Evolutionary conservation across 2,329 filamentous ascomycete species (phyloP).

Genomic region (Lasiodiplodia citricola): DNA sequence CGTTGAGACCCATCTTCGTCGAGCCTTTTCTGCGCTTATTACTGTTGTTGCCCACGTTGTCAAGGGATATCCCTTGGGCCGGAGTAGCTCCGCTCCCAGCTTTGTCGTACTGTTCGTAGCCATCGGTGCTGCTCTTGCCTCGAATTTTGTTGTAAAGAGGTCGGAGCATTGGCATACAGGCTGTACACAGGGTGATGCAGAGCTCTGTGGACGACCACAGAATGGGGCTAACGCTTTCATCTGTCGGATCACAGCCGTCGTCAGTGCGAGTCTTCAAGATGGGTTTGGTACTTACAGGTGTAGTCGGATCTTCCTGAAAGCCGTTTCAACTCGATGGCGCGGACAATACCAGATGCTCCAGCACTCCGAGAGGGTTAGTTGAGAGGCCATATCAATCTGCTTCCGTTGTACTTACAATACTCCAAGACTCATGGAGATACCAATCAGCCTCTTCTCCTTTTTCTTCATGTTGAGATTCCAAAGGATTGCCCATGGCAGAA

Average conservation of each 20-base stretch:
- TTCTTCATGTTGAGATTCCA: slow-evolving; percentile 43
- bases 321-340: slow-evolving; percentile 37
- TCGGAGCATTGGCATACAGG: slow-evolving; percentile 56
- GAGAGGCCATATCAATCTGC: too few species aligned
- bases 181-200: slow-evolving; percentile 56
- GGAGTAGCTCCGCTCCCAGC: slow-evolving; percentile 7
- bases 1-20: slow-evolving; percentile 13
- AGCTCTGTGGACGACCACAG: slow-evolving; percentile 46
- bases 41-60: slow-evolving; percentile 8
- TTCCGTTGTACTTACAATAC: slow-evolving; percentile 33
- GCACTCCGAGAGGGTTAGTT: slow-evolving; percentile 29
- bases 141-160: slow-evolving; percentile 40
- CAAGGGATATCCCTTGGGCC: slow-evolving; percentile 4
- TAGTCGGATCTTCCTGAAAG: slow-evolving; percentile 39
- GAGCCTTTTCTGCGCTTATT: slow-evolving; percentile 4
- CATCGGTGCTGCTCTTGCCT: neutral
- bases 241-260: neutral
- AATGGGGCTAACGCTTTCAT: slow-evolving; percentile 39
- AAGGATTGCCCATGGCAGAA: slow-evolving; percentile 41
- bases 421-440: slow-evolving; percentile 38
- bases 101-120: slow-evolving; percentile 5
- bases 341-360: slow-evolving; percentile 39
- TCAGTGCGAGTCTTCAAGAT: neutral
- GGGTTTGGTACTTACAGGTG: slow-evolving; percentile 30
- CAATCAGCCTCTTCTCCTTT: slow-evolving; percentile 42